These are phyloP conservation scores for Irpex lacteus DNA, from an alignment of 1,284 basidiomycete genomes.

Conservation along the genomic window DNA sequence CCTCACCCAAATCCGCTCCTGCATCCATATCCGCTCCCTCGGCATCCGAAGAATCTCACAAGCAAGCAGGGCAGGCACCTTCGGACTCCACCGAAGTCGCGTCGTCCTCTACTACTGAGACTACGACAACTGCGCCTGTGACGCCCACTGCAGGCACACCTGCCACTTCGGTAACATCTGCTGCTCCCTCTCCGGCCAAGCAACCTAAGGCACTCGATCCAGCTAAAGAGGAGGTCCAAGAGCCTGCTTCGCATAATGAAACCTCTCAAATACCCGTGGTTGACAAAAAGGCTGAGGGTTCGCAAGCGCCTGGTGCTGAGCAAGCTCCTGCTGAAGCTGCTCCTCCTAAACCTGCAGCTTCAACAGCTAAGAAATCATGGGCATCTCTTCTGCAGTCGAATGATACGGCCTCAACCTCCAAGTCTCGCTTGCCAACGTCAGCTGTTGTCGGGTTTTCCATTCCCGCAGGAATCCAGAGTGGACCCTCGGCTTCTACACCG, in stretches of 20 bases:
- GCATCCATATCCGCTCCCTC: constrained; percentile 5
- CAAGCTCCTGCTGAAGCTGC: too few relatives aligned
- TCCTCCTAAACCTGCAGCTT: neutral
- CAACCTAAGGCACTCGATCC: constrained; percentile 19
- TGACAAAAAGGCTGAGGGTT: neutral
- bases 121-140: constrained; percentile 40
- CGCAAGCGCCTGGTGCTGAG: neutral
- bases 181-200: constrained; percentile 24
- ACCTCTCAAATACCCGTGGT: neutral
- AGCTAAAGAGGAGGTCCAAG: constrained; percentile 9
- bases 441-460: constrained; percentile 68
- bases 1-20: constrained; percentile 19
- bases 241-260: constrained; percentile 8
- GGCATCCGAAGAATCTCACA: neutral
- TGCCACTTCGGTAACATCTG: constrained; percentile 49
- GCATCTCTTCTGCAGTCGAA: constrained; percentile 64
- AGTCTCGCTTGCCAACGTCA: constrained; percentile 53
- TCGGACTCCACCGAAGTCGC: constrained; percentile 18
- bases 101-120: constrained; percentile 35
- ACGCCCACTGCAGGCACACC: constrained; percentile 56
- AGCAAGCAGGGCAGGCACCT: constrained; percentile 1
- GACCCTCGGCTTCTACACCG: constrained; percentile 13
- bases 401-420: constrained; percentile 35
- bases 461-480: constrained; percentile 36
- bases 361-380: constrained; percentile 54